Conservation (phyloP, 2,329 filamentous ascomycete species). For the Sporothrix sp. region DNA sequence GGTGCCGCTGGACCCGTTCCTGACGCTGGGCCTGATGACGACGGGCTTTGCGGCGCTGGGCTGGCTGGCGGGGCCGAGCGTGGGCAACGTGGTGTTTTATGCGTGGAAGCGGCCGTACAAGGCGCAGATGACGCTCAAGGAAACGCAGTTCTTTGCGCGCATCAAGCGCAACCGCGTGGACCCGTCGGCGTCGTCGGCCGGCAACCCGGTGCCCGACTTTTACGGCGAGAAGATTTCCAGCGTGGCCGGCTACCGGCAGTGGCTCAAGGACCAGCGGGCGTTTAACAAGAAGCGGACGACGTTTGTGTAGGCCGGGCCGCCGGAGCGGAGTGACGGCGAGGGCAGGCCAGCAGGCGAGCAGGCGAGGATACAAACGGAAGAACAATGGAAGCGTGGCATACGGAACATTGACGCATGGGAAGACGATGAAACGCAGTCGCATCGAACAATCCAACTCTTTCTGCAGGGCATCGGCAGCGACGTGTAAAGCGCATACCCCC, state of each 20-base stretch:
- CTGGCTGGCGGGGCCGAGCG: slow-evolving; percentile 76
- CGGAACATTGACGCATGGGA: no score
- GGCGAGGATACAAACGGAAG: no score
- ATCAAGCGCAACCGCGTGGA: slow-evolving; percentile 91
- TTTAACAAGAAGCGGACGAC: slow-evolving; percentile 84
- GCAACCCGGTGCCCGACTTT: slow-evolving; percentile 93
- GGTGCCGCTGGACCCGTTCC: slow-evolving; percentile 77
- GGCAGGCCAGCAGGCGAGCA: no score
- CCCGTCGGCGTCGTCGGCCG: slow-evolving; percentile 75
- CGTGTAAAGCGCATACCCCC: no score
- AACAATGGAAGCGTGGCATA: no score
- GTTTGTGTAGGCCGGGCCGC: slow-evolving; percentile 49
- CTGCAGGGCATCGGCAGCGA: no score
- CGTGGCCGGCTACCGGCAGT: slow-evolving; percentile 81
- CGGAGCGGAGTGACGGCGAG: no score
- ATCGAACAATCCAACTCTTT: no score
- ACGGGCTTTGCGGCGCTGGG: slow-evolving; percentile 68
- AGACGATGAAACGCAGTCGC: no score
- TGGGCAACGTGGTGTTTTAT: slow-evolving; percentile 75
- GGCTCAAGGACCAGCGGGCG: slow-evolving; percentile 94
- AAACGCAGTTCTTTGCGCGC: slow-evolving; percentile 83
- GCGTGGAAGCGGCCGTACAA: slow-evolving; percentile 61
- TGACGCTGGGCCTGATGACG: slow-evolving; percentile 73
- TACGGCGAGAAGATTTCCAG: slow-evolving; percentile 97
- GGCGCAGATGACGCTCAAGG: slow-evolving; percentile 69